Percentiles rank a stretch among this genome's conserved stretches.
Conservation (phyloP, 768 basidiomycete species). For the Cystofilobasidium capitatum region DNA sequence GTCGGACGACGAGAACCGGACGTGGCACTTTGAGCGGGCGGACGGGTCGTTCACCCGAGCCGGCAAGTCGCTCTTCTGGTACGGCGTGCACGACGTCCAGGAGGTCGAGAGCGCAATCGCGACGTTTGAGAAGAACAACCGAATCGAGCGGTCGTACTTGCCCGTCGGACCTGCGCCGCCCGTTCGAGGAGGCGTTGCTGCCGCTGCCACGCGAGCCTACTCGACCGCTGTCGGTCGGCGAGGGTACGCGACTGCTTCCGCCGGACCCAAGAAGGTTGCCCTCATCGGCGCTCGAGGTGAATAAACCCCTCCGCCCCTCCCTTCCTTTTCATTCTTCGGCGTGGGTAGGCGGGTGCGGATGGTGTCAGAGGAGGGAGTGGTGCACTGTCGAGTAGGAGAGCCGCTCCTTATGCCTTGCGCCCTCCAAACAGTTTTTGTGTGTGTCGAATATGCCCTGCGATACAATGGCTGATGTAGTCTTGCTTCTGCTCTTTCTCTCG, state of each 20-base stretch:
- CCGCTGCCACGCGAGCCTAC: constrained; percentile 45
- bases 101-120: constrained; percentile 83
- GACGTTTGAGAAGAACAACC: constrained; percentile 51
- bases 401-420: too few relatives aligned
- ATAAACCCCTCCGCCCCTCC: neutral
- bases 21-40: constrained; percentile 97
- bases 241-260: constrained; percentile 41
- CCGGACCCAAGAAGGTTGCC: constrained; percentile 75
- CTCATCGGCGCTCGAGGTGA: constrained; percentile 79
- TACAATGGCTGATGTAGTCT: neutral
- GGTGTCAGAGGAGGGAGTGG: too few relatives aligned
- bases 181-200: constrained; percentile 48
- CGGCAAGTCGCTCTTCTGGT: constrained; percentile 94
- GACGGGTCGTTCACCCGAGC: constrained; percentile 95
- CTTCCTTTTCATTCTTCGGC: too few relatives aligned
- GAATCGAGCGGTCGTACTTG: constrained; percentile 80
- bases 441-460: too few relatives aligned
- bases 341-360: too few relatives aligned
- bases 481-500: neutral
- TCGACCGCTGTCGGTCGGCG: constrained; percentile 37
- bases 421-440: too few relatives aligned
- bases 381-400: too few relatives aligned
- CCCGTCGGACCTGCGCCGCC: constrained; percentile 50
- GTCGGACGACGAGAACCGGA: constrained; percentile 88
- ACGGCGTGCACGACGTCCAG: constrained; percentile 78